These are phyloP conservation scores for Ophiognomonia clavigignenti-juglandacearum DNA, from an alignment of 2,329 filamentous ascomycete genomes.

Conservation along the genomic window DNA sequence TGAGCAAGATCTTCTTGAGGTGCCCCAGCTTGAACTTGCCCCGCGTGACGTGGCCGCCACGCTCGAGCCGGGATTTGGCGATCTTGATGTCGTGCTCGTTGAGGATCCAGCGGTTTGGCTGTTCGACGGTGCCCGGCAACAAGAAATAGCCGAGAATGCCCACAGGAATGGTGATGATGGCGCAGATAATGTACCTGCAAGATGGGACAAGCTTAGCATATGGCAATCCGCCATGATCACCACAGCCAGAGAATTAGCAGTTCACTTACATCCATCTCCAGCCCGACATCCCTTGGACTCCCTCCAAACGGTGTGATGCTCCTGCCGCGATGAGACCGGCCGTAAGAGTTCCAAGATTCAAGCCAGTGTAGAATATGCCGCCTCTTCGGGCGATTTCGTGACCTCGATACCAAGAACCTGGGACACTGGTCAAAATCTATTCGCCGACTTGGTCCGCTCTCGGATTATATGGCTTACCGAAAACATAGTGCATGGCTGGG, in stretches of 20 bases:
- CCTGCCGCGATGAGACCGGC: constrained; percentile 45
- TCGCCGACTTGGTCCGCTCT: too few relatives aligned
- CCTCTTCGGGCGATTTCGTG: constrained; percentile 43
- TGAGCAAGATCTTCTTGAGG: constrained; percentile 30
- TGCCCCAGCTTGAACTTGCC: constrained; percentile 29
- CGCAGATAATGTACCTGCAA: constrained; percentile 47
- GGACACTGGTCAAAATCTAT: neutral
- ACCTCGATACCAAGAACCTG: constrained; percentile 40
- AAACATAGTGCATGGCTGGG: constrained; percentile 34
- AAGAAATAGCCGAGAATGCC: constrained; percentile 46
- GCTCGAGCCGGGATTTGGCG: constrained; percentile 38
- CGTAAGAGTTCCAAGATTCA: constrained; percentile 46
- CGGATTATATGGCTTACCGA: too few relatives aligned
- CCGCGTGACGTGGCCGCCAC: constrained; percentile 34
- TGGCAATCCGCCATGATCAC: too few relatives aligned
- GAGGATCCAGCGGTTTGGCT: constrained; percentile 43
- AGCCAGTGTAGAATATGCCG: constrained; percentile 46
- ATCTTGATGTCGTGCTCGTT: constrained; percentile 41
- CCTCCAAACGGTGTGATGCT: constrained; percentile 34
- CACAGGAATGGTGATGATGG: constrained; percentile 50
- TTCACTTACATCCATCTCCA: constrained; percentile 53
- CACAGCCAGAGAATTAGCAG: too few relatives aligned
- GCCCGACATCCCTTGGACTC: constrained; percentile 39
- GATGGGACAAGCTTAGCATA: too few relatives aligned
- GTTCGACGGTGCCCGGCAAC: constrained; percentile 45